phyloP scores from a whole-genome alignment of 1,284 basidiomycete species.

The Ustilago crameri region DNA sequence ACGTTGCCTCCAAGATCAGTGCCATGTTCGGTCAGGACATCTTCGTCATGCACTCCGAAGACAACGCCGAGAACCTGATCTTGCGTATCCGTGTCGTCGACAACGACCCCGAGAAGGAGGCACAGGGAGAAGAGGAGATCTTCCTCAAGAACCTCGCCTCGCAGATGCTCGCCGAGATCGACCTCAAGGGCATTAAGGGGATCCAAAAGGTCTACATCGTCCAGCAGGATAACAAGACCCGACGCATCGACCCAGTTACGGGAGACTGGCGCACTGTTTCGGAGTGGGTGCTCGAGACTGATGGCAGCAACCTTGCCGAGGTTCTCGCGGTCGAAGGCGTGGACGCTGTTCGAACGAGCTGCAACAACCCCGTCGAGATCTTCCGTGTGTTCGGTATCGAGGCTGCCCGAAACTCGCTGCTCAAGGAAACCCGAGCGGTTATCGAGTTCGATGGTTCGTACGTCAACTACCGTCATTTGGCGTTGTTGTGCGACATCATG shows the following conservation, averaged over 20 bases:
- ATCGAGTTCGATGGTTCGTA: conserved; percentile 99
- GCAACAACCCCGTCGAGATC: conserved; percentile 96
- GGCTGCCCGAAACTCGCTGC: conserved; percentile 90
- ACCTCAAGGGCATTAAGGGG: conserved; percentile 86
- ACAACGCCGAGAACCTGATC: conserved; percentile 96
- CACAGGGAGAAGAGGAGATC: conserved; percentile 92
- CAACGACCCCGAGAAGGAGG: conserved; percentile 88
- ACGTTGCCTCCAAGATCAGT: conserved; percentile 91
- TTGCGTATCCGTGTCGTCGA: conserved; percentile 92
- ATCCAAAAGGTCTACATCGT: conserved; percentile 94
- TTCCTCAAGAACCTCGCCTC: conserved; percentile 96
- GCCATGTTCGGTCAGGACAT: conserved; percentile 95
- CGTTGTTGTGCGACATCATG: conserved; percentile 96
- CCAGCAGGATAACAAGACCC: conserved; percentile 78
- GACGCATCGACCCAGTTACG: conserved; percentile 70
- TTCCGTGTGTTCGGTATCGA: conserved; percentile 98
- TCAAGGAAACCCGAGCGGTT: conserved; percentile 83
- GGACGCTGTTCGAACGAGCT: conserved; percentile 89
- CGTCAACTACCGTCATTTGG: conserved; percentile 97
- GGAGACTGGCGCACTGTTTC: conserved; percentile 64
- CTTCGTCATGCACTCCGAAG: conserved; percentile 98
- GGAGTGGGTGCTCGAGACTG: conserved; percentile 98
- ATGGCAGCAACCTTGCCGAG: conserved; percentile 74
- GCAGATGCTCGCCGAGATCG: conserved; percentile 94
- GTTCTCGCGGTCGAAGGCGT: conserved; percentile 94